A percentile compares a stretch with the other conserved stretches of the same genome.
These are phyloP conservation scores for Thymus quinquecostatus DNA, from an alignment of 257 asterid genomes.

Conservation along the genomic window DNA sequence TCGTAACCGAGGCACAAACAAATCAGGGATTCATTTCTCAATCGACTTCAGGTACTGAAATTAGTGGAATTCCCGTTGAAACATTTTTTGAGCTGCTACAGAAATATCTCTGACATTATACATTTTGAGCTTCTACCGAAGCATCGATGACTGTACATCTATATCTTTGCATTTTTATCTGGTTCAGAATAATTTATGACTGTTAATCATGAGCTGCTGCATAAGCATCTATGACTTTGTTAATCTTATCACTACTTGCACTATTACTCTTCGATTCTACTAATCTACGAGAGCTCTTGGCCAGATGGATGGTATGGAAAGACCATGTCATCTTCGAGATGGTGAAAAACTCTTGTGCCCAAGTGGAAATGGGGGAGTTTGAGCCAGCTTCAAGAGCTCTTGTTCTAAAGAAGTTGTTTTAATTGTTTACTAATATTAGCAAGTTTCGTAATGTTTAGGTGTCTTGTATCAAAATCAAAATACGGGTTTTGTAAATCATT, in stretches of 20 bases:
- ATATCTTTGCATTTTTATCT: constrained; percentile 23
- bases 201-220: constrained; percentile 1
- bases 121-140: background rate
- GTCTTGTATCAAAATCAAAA: constrained; percentile 44
- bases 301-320: constrained; percentile 82
- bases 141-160: constrained; percentile 1
- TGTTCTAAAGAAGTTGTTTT: constrained; percentile 39
- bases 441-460: constrained; percentile 75
- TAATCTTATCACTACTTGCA: constrained; percentile 20
- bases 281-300: constrained; percentile 68
- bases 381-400: constrained; percentile 88
- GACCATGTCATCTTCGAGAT: constrained; percentile 56
- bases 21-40: constrained; percentile 44
- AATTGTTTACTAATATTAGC: constrained; percentile 53
- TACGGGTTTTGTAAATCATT: constrained; percentile 47
- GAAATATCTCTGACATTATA: constrained; percentile 30
- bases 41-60: constrained; percentile 73
- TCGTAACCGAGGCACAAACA: constrained; percentile 42
- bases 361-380: constrained; percentile 91
- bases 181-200: background rate
- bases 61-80: constrained; percentile 30
- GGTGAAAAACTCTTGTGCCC: constrained; percentile 89
- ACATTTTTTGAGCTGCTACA: constrained; percentile 42
- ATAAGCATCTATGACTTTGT: constrained; percentile 29
- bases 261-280: constrained; percentile 39